A percentile compares a stretch with the other conserved stretches of the same genome.
Conservation (phyloP, 2,329 filamentous ascomycete genomes). For the Simplicillium aogashimaense region DNA sequence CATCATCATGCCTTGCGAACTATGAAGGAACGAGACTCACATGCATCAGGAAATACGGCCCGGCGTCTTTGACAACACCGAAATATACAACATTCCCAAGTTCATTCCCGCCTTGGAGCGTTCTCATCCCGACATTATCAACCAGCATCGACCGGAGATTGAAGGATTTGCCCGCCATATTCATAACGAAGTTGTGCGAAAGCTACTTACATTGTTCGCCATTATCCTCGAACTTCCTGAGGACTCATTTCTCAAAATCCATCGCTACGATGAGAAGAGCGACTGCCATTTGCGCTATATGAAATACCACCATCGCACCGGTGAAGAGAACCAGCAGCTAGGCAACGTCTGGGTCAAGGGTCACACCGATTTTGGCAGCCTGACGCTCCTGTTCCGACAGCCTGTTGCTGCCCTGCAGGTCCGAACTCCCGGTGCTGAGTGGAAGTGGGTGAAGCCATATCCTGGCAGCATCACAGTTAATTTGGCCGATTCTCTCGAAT, state of each 20-base stretch:
- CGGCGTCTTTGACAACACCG: conserved; percentile 24
- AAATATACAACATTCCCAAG: conserved; percentile 30
- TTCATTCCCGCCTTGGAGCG: conserved; percentile 23
- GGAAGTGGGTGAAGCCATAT: conserved; percentile 39
- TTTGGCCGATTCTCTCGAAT: conserved; percentile 37
- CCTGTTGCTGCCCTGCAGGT: conserved; percentile 47
- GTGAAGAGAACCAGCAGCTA: conserved; percentile 28
- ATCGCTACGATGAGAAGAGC: conserved; percentile 24
- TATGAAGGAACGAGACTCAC: not conserved
- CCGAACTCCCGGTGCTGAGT: conserved; percentile 27
- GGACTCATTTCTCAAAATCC: conserved; percentile 41
- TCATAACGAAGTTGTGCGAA: conserved; percentile 19
- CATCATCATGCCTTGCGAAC: not conserved
- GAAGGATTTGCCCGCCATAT: conserved; percentile 25
- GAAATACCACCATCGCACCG: conserved; percentile 40
- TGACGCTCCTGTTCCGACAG: conserved; percentile 48
- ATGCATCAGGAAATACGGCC: conserved; percentile 17
- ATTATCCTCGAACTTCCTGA: conserved; percentile 48
- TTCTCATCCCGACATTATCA: conserved; percentile 21
- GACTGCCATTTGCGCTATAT: conserved; percentile 19
- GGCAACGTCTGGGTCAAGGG: conserved; percentile 25
- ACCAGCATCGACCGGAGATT: conserved; percentile 12
- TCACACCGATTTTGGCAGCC: conserved; percentile 45
- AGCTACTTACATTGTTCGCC: conserved; percentile 24
- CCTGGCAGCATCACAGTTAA: conserved; percentile 43